Evolutionary conservation across 331 rosid species (phyloP), one percentile per base, ranked within the genome.

Genomic region (Malus hybrid): DNA sequence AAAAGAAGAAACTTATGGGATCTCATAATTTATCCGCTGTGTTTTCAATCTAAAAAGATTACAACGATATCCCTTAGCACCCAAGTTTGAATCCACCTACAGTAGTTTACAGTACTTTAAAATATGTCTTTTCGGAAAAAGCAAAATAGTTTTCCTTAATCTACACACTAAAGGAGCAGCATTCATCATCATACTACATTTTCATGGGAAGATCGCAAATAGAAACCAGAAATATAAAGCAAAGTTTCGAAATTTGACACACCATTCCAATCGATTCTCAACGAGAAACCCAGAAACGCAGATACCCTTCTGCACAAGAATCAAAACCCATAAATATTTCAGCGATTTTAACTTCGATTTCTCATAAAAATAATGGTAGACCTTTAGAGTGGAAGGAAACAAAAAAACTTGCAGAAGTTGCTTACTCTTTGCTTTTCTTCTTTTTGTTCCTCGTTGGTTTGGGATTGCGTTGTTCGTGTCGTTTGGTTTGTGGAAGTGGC

Each of bases 401-500:
- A 8, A 73, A 26, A 61, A 26, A 61, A 10, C 55, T 20, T 13
- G 75, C 16, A 56, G 7, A 61, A 61, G 46, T 62, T 62, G 33
- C 24, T 8, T 36, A 34, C 52, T 34, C 48, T 4, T 18, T 28
- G 20, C 16, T 29, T n/a, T 26, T 33, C 69, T 78, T 52, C 61
- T 44, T 74, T 39, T 71, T 72, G 15, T 67, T 63, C 33, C 44
- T 78, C 72, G 75, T 72, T 75, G 18, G 65, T 72, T 66, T 64
- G 76, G 75, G 50, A 36, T 76, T 58, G 73, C 28, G 48, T 66
- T 55, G 48, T 66, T 55, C 64, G 70, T 50, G 78, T 63, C 76
- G 10, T 39, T 33, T 71, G 69, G 84, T 80, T 72, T 63, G 89
- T 78, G 90, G 87, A 68, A 79, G 71, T 22, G 72, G 78, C 65